A percentile compares a stretch with the other conserved stretches of the same genome.
These are phyloP conservation scores for Epichloe sibirici DNA, from an alignment of 2,329 filamentous ascomycete species.

Conservation along the genomic window DNA sequence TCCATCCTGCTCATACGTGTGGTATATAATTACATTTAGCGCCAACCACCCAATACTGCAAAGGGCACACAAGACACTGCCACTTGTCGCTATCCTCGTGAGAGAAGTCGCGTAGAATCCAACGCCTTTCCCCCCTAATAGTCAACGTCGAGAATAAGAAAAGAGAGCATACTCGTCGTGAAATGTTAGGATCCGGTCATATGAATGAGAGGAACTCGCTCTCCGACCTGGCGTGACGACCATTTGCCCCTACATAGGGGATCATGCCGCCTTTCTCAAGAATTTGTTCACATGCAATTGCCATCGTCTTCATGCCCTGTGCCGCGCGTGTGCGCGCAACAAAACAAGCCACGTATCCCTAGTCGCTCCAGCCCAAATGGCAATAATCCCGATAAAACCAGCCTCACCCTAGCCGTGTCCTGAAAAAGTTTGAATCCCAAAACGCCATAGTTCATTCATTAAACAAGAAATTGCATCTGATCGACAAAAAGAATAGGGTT, in stretches of 20 bases:
- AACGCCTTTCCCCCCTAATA: neutral
- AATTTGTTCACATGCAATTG: slow-evolving; percentile 5
- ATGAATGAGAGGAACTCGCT: neutral
- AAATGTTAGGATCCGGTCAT: neutral
- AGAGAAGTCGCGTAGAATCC: neutral
- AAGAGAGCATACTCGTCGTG: neutral
- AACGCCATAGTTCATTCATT: slow-evolving; percentile 26
- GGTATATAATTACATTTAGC: slow-evolving; percentile 9
- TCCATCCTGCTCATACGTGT: neutral
- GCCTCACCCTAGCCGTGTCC: slow-evolving; percentile 9
- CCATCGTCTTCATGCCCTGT: slow-evolving; percentile 9
- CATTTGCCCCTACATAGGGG: neutral
- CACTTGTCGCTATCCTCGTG: neutral
- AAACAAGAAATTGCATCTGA: slow-evolving; percentile 11
- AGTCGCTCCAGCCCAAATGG: slow-evolving; percentile 10
- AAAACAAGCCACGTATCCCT: slow-evolving; percentile 11
- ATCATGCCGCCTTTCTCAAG: neutral
- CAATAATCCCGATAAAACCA: slow-evolving; percentile 8
- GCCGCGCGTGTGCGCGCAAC: slow-evolving; percentile 9
- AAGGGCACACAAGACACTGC: slow-evolving; percentile 1
- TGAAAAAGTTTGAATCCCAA: slow-evolving; percentile 15
- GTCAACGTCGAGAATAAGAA: neutral
- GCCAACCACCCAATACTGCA: neutral
- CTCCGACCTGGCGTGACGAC: slow-evolving; percentile 2
- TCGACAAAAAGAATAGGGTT: slow-evolving; percentile 13